Conservation (phyloP, 306 rosid genomes). For the Sophora flavescens region DNA sequence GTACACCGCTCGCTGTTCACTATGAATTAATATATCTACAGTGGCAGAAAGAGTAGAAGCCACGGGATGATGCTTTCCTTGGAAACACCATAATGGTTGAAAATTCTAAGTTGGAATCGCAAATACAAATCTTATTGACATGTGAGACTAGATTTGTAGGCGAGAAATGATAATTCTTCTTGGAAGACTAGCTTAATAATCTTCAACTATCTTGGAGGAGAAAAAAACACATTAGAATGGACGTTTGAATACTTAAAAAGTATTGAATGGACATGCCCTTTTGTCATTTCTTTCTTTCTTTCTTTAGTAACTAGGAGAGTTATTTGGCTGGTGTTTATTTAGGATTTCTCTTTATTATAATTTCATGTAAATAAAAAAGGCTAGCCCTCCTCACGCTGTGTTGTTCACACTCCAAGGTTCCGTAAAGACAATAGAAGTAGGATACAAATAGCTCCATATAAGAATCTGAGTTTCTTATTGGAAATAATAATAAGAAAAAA, state of each 20-base stretch:
- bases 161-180: neutral
- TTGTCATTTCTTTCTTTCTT: neutral
- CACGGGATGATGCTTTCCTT: neutral
- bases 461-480: slow-evolving; percentile 13
- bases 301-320: neutral
- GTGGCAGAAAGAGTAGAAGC: neutral
- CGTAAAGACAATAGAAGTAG: neutral
- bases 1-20: neutral
- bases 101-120: neutral
- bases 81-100: neutral
- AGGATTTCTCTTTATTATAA: neutral
- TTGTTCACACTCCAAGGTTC: neutral
- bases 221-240: neutral
- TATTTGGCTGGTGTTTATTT: slow-evolving; percentile 9
- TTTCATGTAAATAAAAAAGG: slow-evolving; percentile 8
- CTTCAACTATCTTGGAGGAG: neutral
- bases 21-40: neutral
- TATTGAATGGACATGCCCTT: neutral
- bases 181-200: slow-evolving; percentile 2
- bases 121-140: neutral
- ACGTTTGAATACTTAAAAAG: neutral
- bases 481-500: neutral
- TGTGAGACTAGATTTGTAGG: neutral
- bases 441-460: neutral
- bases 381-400: neutral